Conservation (phyloP, 768 basidiomycete species). For the Agrocybe praecox region DNA sequence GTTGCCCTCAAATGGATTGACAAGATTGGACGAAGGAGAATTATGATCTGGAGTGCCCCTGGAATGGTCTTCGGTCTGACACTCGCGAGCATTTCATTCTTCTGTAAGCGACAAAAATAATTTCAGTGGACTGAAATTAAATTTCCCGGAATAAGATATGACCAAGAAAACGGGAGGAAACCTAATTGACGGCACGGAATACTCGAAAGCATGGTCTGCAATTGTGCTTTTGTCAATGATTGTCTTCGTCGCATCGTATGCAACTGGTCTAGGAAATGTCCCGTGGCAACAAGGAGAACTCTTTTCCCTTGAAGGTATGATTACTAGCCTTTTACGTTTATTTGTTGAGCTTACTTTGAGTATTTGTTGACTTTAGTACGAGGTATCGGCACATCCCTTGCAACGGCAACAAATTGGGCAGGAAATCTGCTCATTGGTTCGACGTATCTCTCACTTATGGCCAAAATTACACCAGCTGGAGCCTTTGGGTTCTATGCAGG, state of each 20-base stretch:
- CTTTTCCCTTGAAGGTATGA: constrained; percentile 66
- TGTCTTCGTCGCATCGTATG: constrained; percentile 81
- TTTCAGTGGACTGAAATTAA: too few species aligned
- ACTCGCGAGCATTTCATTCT: constrained; percentile 66
- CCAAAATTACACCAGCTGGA: constrained; percentile 69
- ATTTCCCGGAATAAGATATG: constrained; percentile 40
- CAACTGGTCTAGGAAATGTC: constrained; percentile 76
- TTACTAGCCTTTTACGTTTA: constrained; percentile 21
- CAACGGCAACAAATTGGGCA: constrained; percentile 80
- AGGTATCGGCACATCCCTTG: constrained; percentile 75
- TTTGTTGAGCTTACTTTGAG: neutral
- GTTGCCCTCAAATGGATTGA: constrained; percentile 78
- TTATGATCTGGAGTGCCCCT: constrained; percentile 72
- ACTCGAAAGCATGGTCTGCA: constrained; percentile 63
- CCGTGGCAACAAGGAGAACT: constrained; percentile 91
- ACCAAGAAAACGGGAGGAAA: constrained; percentile 61
- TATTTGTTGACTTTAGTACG: constrained; percentile 46
- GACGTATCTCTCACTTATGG: constrained; percentile 82
- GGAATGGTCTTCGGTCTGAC: constrained; percentile 72
- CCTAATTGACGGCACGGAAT: constrained; percentile 60
- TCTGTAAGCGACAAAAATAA: constrained; percentile 44
- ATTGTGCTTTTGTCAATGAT: constrained; percentile 83
- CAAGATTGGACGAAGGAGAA: constrained; percentile 65
- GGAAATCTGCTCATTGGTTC: constrained; percentile 76
- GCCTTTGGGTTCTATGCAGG: constrained; percentile 81